Percentiles rank a stretch among this genome's conserved stretches.
Conservation (phyloP, 176 grass and related monocot genomes). For the Cenchrus purpureus region DNA sequence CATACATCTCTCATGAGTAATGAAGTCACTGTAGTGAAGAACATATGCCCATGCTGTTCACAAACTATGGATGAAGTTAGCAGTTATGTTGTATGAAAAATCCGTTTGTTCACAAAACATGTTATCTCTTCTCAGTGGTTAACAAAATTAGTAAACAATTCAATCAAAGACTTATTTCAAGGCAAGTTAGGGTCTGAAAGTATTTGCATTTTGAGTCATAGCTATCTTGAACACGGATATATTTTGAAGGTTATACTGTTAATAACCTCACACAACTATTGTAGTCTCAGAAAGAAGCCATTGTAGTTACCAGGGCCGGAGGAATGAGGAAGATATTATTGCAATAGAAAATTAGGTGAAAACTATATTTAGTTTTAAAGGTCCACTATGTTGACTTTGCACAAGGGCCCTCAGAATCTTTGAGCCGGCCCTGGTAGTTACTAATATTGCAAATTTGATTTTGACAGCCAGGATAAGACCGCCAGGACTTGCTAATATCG, state of each 20-base stretch:
- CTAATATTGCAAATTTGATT: background rate
- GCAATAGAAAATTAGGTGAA: no score
- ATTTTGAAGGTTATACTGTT: conserved; percentile 17
- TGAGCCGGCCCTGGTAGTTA: no score
- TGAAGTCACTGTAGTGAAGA: background rate
- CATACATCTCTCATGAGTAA: background rate
- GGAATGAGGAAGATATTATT: no score
- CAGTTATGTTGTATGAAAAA: background rate
- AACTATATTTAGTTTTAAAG: no score
- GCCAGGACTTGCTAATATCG: background rate
- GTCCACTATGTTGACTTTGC: no score
- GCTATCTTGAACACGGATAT: conserved; percentile 16
- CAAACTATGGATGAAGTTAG: background rate
- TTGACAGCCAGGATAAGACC: background rate
- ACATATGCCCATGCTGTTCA: background rate
- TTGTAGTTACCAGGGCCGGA: background rate
- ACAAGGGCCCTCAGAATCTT: background rate
- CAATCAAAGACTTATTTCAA: conserved; percentile 2
- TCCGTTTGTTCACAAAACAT: background rate
- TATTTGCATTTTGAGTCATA: no score
- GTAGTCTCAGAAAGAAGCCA: background rate
- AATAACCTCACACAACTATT: background rate
- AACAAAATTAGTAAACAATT: no score
- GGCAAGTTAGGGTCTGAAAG: background rate
- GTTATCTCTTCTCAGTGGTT: background rate